Evolutionary conservation across 1,139 yeast genomes (phyloP).

Genomic region (Candida sanyaensis): DNA sequence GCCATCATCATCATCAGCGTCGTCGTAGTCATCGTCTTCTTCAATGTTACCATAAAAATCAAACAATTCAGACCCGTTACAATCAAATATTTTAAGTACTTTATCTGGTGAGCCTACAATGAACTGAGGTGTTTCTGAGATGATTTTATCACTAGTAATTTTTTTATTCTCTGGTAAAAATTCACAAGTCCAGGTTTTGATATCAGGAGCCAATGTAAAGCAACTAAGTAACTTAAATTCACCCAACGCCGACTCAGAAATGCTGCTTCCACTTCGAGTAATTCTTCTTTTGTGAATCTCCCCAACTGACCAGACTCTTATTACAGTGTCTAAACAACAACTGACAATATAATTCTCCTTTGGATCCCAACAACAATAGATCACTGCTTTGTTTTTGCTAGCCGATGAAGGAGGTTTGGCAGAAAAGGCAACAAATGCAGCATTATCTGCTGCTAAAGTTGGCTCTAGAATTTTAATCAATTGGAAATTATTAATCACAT

Average conservation of each 20-base stretch:
- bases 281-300: conserved; percentile 24
- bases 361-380: conserved; percentile 74
- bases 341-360: conserved; percentile 67
- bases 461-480: conserved; percentile 38
- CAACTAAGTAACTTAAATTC: conserved; percentile 30
- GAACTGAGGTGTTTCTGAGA: conserved; percentile 48
- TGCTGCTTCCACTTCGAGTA: conserved; percentile 9
- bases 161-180: conserved; percentile 55
- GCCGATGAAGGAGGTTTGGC: conserved; percentile 19
- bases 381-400: conserved; percentile 52
- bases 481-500: conserved; percentile 56
- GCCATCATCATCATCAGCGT: conserved; percentile 12
- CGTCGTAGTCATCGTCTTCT: conserved; percentile 21
- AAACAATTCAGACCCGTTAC: conserved; percentile 43
- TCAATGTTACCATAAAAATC: conserved; percentile 47
- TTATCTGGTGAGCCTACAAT: conserved; percentile 81
- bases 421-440: conserved; percentile 28
- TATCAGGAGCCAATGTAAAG: conserved; percentile 42
- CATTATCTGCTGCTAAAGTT: conserved; percentile 30
- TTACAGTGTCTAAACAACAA: conserved; percentile 67
- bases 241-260: neutral
- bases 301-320: conserved; percentile 67
- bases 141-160: conserved; percentile 11
- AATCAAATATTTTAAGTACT: conserved; percentile 62
- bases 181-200: conserved; percentile 65